phyloP scores from a whole-genome alignment of 2,329 filamentous ascomycete genomes.

The Neopestalotiopsis clavispora region DNA sequence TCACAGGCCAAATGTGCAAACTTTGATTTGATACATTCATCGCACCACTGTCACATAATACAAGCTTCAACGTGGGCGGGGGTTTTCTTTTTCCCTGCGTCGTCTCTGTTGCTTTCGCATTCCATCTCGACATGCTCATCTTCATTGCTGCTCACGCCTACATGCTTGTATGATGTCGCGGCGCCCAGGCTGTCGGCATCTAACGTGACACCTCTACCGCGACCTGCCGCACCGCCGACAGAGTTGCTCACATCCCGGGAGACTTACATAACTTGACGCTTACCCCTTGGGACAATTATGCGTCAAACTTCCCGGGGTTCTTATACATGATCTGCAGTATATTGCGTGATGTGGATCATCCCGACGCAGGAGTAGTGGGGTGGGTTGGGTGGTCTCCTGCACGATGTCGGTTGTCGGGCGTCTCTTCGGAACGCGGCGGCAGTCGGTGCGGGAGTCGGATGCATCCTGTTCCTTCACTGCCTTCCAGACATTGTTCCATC shows the following conservation, averaged over 20 bases:
- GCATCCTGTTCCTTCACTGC: neutral
- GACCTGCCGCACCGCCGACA: neutral
- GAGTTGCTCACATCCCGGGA: neutral
- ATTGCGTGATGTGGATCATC: constrained; percentile 11
- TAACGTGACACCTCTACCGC: neutral
- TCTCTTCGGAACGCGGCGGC: constrained; percentile 3
- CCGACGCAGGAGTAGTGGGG: constrained; percentile 8
- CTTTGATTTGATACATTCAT: no score
- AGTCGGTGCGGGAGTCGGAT: constrained; percentile 12
- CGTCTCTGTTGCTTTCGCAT: neutral
- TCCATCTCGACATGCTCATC: neutral
- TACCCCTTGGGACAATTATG: neutral
- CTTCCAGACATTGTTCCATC: neutral
- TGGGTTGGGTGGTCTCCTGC: neutral
- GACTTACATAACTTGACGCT: constrained; percentile 3
- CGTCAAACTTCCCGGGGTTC: neutral
- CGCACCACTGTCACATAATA: no score
- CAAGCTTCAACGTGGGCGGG: no score
- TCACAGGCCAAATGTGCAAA: no score
- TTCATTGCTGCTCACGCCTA: neutral
- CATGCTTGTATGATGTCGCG: neutral
- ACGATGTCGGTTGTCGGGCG: constrained; percentile 9
- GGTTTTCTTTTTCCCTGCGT: neutral
- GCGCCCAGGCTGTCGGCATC: neutral
- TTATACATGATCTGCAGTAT: constrained; percentile 15